Conservation (phyloP, 192 early-diverging fungal species). For the Coemansia sp. region DNA sequence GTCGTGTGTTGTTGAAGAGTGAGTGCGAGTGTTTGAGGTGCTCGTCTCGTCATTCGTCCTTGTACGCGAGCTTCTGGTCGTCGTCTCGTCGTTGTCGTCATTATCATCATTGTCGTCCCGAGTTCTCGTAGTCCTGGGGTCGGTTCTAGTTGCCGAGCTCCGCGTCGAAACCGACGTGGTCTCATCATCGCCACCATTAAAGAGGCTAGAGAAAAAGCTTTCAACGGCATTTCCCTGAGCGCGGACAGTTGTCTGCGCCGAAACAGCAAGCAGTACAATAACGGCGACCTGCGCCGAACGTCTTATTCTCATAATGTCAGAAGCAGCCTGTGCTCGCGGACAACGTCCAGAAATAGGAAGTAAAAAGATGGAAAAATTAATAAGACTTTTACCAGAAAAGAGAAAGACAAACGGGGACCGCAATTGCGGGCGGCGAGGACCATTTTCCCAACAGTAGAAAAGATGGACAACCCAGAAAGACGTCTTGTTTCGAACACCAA, state of each 20-base stretch:
- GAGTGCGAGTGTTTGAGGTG: not conserved
- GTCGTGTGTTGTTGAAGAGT: not conserved
- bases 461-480: not conserved
- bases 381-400: constrained; percentile 1
- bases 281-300: constrained; percentile 5
- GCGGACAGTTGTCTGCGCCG: not conserved
- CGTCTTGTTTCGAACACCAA: not conserved
- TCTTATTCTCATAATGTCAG: constrained; percentile 4
- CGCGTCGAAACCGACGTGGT: not conserved
- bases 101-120: not conserved
- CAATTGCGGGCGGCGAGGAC: not conserved
- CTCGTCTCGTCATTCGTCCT: not conserved
- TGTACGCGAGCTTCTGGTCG: not conserved
- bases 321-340: constrained; percentile 4
- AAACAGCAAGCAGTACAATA: constrained; percentile 7
- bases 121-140: not conserved
- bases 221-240: not conserved
- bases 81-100: not conserved
- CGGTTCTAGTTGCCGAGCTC: no score
- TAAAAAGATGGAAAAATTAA: not conserved
- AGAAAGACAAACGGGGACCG: not conserved
- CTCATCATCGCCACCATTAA: constrained; percentile 3
- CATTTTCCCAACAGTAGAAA: not conserved
- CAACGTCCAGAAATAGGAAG: not conserved
- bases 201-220: not conserved